Conservation (phyloP, 352 stramenopile species). For the Globisporangium solare region DNA sequence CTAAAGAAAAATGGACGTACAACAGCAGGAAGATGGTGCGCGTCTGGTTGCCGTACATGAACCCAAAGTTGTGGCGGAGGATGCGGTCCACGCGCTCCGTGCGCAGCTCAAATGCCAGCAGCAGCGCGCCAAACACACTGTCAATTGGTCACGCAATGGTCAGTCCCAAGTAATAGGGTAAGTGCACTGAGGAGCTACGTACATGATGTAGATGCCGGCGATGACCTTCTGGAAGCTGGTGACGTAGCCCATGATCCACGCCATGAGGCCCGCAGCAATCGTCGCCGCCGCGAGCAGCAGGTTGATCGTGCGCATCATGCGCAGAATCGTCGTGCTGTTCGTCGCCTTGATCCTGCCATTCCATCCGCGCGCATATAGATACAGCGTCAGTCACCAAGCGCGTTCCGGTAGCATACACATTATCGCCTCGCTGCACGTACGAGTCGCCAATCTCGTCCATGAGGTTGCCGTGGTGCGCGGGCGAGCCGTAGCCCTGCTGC, state of each 20-base stretch:
- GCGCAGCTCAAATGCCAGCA: constrained; percentile 81
- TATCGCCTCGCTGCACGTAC: constrained; percentile 15
- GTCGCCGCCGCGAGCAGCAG: constrained; percentile 70
- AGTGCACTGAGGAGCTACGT: constrained; percentile 15
- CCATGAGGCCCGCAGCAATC: constrained; percentile 60
- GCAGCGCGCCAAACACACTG: constrained; percentile 74
- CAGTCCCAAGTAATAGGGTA: background rate
- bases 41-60: constrained; percentile 89
- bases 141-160: background rate
- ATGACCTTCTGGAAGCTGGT: constrained; percentile 78
- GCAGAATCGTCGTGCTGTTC: constrained; percentile 77
- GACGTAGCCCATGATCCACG: constrained; percentile 80
- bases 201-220: constrained; percentile 87
- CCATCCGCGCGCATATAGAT: background rate
- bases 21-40: constrained; percentile 86
- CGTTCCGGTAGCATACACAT: no score
- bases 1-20: constrained; percentile 31
- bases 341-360: constrained; percentile 69
- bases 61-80: constrained; percentile 84
- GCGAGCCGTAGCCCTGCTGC: constrained; percentile 10
- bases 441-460: constrained; percentile 82
- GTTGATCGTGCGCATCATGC: constrained; percentile 76
- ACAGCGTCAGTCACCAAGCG: background rate
- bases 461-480: constrained; percentile 49
- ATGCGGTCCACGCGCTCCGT: constrained; percentile 78